A percentile compares a stretch with the other conserved stretches of the same genome.
Conservation (phyloP, 768 basidiomycete genomes). For the Calocera viscosa region DNA sequence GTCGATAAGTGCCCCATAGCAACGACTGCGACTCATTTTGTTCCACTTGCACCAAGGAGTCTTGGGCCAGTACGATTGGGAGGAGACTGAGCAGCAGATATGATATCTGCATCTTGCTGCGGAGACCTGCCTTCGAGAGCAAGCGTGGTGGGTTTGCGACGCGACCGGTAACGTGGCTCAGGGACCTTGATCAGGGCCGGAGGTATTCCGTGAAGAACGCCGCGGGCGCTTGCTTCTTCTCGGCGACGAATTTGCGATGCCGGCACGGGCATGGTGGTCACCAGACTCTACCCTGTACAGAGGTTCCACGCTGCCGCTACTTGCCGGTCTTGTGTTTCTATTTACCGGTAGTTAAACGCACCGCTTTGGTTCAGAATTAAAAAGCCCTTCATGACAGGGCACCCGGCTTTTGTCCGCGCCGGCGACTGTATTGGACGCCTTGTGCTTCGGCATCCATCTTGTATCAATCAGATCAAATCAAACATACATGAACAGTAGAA, state of each 20-base stretch:
- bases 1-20: slow-evolving; percentile 78
- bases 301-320: too few relatives aligned
- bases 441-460: too few relatives aligned
- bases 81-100: not conserved
- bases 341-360: too few relatives aligned
- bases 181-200: not conserved
- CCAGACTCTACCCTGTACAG: not conserved
- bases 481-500: too few relatives aligned
- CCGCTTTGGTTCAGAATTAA: too few relatives aligned
- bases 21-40: slow-evolving; percentile 26
- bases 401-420: too few relatives aligned
- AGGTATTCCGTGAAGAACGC: not conserved
- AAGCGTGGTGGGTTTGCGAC: not conserved
- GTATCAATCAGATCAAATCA: too few relatives aligned
- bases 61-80: not conserved
- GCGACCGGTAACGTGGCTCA: slow-evolving; percentile 8
- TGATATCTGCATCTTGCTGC: not conserved
- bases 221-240: not conserved
- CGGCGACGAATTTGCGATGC: not conserved
- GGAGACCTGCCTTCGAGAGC: not conserved
- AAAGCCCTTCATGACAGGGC: too few relatives aligned
- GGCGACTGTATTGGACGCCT: too few relatives aligned
- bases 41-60: not conserved
- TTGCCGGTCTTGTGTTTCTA: too few relatives aligned
- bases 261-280: not conserved